Evolutionary conservation across 2,329 filamentous ascomycete genomes (phyloP), one percentile per base, ranked within the genome.

Genomic region (Cordyceps javanica): DNA sequence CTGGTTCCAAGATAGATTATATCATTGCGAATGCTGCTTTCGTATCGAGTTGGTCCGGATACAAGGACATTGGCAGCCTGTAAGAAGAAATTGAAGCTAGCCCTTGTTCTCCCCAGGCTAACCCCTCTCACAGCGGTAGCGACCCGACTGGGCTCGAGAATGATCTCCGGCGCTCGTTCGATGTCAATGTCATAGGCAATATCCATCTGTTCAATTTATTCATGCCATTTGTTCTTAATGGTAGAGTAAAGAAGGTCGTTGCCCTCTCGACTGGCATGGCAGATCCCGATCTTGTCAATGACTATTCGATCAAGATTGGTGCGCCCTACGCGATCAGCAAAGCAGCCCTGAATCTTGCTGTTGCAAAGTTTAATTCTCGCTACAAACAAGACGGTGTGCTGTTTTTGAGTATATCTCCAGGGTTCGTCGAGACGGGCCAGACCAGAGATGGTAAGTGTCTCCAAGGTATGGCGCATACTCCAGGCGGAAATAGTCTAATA

Each of bases 201-300:
- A 69, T 85, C 56, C 74, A 83, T 60, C 71, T 82, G 0, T 76
- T 80, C 66, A 79, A 80, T 61, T 62, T 76, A 1, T 83, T 82
- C 64, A 46, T 81, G 1, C 81, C 83, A 0, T 72, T 84, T 0
- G 68, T 87, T 32, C 67, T 72, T 1, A 76, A 79, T 46, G 76
- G 82, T 5, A 63, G 67, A 1, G 64, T 60, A 13, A 85, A 85
- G 66, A 85, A 85, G 64, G 70, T 83, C n/a, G 73, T 81, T 26
- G 63, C 73, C 23, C 73, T 86, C 5, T 74, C 77, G 7, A 76
- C 66, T 0, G 81, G 79, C 23, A 58, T 75, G 42, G 77, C 75
- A 0, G 81, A 85, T 59, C 19, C 71, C 0, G 75, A 80, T 2
- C 55, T 80, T 2, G 72, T 70, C 56, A 70, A 68, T 13, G 56